Evolutionary conservation across 345 rosid genomes (phyloP).

Genomic region (Iberis pinnata): DNA sequence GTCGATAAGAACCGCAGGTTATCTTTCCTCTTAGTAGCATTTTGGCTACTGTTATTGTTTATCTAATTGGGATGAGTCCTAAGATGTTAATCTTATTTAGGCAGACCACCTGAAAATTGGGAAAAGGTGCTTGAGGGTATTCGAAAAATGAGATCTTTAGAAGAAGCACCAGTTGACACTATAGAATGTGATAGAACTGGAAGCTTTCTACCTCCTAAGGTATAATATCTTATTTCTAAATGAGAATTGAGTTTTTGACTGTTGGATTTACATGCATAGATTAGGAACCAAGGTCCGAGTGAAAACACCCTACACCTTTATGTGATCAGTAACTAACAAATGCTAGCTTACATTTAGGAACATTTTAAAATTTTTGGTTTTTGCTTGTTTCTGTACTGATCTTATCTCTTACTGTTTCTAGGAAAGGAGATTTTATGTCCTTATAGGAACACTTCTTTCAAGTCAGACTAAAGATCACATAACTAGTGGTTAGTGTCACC

Average conservation of each 20-base stretch:
- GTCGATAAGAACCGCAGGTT: conserved; percentile 9
- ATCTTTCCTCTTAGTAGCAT: neutral
- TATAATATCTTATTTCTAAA: conserved; percentile 5
- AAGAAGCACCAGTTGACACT: conserved; percentile 18
- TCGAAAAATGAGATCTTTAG: conserved; percentile 22
- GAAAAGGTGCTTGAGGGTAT: conserved; percentile 29
- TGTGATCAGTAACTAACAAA: too few relatives aligned
- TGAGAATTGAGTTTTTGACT: conserved; percentile 1
- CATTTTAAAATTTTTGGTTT: too few relatives aligned
- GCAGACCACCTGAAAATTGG: conserved; percentile 30
- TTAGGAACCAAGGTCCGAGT: too few relatives aligned
- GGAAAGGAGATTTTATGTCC: conserved; percentile 72
- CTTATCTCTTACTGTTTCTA: conserved; percentile 12
- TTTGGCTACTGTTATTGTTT: neutral
- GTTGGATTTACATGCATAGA: neutral
- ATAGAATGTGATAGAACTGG: conserved; percentile 29
- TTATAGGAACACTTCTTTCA: conserved; percentile 61
- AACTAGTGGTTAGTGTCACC: conserved; percentile 42
- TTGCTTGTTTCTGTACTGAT: conserved; percentile 13
- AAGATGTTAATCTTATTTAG: conserved; percentile 16
- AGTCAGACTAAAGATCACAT: conserved; percentile 73
- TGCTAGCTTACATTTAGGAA: too few relatives aligned
- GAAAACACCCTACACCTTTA: too few relatives aligned
- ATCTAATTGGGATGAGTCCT: neutral
- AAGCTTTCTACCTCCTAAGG: conserved; percentile 34